Evolutionary conservation across 176 grass and related monocot genomes (phyloP), one percentile per base, ranked within the genome.

Genomic region (Triticum dicoccoides): DNA sequence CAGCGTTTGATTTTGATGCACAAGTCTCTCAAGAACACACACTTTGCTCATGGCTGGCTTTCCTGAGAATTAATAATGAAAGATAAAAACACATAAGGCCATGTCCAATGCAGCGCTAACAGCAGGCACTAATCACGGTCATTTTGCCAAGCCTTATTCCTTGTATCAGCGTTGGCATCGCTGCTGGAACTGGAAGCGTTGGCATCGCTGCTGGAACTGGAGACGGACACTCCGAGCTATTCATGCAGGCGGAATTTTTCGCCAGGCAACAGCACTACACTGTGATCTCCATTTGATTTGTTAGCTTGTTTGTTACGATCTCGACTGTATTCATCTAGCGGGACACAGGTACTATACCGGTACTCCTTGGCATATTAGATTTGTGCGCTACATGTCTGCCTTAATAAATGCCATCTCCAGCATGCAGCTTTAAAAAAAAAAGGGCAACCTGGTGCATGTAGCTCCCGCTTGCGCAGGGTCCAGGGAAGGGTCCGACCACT

Each of bases 41-140:
- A 98, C 92, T 91, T 89, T 98, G 90, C 93, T 98, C 86, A 86
- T 89, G 34, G 96, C 78, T 66, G 92, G 88, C 82, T 98, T 98
- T 61, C 96, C 93, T 98, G 87, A 71, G 85, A 86, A 80, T 69
- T 14, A 5, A 80, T 24, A 61, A 9, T 14, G 27, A 33, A 73
- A 66, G 51, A 69, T 85, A 86, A 63, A 80, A 49, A 63, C 44
- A 76, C 33, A 68, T 27, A 76, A 76, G 73, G 20, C 54, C 54
- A 59, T 59, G 54, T 21, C 54, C 54, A 8, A 21, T 8, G 3
- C 20, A 59, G 54, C 18, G 4, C 54, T 59, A 59, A 59, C 18
- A 59, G 54, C 54, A 59, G 54, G 54, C 54, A 59, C 7, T 59
- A 21, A 59, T 21, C 18, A 20, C 21, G 18, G 54, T 8, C 54